These are phyloP conservation scores for Capsaspora owczarzaki DNA, from an alignment of 78 protist genomes.

Conservation along the genomic window DNA sequence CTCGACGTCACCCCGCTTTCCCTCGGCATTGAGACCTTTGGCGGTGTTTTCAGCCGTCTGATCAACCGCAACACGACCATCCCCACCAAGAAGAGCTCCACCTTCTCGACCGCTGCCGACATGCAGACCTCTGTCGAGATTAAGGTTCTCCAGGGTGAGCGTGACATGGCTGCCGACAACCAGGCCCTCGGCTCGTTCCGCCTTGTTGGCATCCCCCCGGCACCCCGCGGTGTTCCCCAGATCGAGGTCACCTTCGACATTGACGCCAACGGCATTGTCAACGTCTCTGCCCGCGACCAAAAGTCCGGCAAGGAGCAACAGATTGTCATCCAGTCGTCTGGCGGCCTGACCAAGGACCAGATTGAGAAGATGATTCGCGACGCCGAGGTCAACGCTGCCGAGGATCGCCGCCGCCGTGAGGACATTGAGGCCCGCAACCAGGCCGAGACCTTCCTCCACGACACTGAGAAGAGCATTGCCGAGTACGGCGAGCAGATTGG, in stretches of 20 bases:
- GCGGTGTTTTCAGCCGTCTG: constrained; percentile 84
- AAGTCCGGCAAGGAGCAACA: constrained; percentile 63
- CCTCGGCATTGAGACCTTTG: constrained; percentile 92
- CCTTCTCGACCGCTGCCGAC: constrained; percentile 97
- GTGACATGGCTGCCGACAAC: constrained; percentile 95
- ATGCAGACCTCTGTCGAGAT: constrained; percentile 97
- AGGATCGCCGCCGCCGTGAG: constrained; percentile 81
- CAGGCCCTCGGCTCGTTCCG: constrained; percentile 88
- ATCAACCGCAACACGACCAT: constrained; percentile 89
- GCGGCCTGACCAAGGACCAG: constrained; percentile 78
- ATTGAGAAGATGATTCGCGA: constrained; percentile 93
- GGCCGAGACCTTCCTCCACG: constrained; percentile 53
- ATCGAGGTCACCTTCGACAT: constrained; percentile 95
- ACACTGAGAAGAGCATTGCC: constrained; percentile 45
- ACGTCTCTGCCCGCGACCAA: constrained; percentile 91
- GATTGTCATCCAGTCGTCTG: constrained; percentile 91
- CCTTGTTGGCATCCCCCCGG: constrained; percentile 93
- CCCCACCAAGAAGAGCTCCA: constrained; percentile 79
- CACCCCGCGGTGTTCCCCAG: constrained; percentile 95
- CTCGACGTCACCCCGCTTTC: constrained; percentile 94
- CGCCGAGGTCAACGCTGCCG: constrained; percentile 74
- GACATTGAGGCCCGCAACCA: constrained; percentile 57
- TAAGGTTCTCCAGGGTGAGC: constrained; percentile 98
- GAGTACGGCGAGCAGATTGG: constrained; percentile 42
- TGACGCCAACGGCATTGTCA: constrained; percentile 91